Conservation (phyloP, 805 yeast species). For the Metschnikowia dekortorum region DNA sequence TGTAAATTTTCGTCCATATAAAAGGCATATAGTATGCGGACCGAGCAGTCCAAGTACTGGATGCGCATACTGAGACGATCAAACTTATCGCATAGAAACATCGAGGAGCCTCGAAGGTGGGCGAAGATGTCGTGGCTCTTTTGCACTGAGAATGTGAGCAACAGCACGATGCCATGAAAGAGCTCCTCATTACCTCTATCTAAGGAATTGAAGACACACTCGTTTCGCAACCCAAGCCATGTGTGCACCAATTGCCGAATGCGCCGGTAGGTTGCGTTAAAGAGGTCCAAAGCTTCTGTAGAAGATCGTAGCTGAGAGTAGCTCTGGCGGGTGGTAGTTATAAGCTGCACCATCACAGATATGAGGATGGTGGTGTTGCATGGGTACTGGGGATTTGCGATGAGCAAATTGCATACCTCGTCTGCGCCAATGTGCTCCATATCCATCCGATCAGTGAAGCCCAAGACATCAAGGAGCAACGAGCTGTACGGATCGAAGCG, state of each 20-base stretch:
- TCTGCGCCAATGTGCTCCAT: conserved; percentile 2
- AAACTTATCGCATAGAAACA: neutral
- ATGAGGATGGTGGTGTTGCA: conserved; percentile 11
- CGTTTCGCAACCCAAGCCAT: conserved; percentile 13
- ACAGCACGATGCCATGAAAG: conserved; percentile 18
- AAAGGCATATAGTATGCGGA: neutral
- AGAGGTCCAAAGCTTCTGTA: conserved; percentile 14
- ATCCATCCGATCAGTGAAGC: conserved; percentile 16
- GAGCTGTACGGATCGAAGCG: conserved; percentile 16
- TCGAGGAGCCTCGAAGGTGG: conserved; percentile 3
- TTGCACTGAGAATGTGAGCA: conserved; percentile 6
- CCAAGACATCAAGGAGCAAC: conserved; percentile 22
- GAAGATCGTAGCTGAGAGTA: conserved; percentile 3
- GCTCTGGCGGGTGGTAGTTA: neutral
- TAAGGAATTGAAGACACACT: conserved; percentile 13
- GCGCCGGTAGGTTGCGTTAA: neutral
- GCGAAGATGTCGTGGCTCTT: conserved; percentile 6
- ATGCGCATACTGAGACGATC: neutral
- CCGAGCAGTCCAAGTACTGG: neutral
- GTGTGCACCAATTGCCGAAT: conserved; percentile 6
- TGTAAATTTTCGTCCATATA: neutral
- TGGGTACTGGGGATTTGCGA: conserved; percentile 13
- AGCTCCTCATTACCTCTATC: conserved; percentile 23
- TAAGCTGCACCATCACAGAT: conserved; percentile 7
- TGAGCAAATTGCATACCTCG: conserved; percentile 8